Conservation (phyloP, 228 moss, liverwort and hornwort species). For the Sphagnum fallax region DNA sequence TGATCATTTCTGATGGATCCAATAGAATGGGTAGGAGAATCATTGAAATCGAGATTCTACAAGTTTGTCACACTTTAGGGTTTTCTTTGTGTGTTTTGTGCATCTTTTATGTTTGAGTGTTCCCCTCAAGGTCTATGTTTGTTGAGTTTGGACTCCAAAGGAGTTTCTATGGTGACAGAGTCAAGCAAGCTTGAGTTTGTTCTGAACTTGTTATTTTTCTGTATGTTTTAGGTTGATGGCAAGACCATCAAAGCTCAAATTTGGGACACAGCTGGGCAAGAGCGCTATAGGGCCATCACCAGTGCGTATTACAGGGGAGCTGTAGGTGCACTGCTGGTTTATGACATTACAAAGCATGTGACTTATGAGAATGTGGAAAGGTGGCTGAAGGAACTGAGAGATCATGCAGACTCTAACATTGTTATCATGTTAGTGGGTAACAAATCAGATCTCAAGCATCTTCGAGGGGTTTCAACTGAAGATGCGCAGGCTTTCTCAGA, state of each 20-base stretch:
- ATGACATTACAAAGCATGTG: conserved; percentile 50
- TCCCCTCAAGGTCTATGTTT: no score
- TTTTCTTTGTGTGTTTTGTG: no score
- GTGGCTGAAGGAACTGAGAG: conserved; percentile 35
- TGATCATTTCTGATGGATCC: no score
- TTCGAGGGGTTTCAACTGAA: conserved; percentile 28
- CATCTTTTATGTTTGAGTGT: no score
- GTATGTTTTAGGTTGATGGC: conserved; percentile 32
- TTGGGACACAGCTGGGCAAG: conserved; percentile 59
- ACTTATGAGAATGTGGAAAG: conserved; percentile 46
- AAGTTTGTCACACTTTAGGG: no score
- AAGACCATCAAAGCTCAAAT: conserved; percentile 61
- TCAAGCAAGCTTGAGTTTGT: no score
- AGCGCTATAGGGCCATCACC: conserved; percentile 51
- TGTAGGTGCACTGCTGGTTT: conserved; percentile 45
- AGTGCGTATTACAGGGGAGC: conserved; percentile 56
- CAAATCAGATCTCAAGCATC: conserved; percentile 38
- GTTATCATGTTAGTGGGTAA: conserved; percentile 36
- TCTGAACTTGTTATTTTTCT: neutral
- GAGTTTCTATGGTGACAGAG: no score
- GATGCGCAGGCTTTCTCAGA: conserved; percentile 37
- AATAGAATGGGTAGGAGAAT: no score
- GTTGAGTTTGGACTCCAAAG: no score
- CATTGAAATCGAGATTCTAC: no score
- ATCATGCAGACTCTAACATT: conserved; percentile 36